Percentiles rank a stretch among this genome's conserved stretches.
These are phyloP conservation scores for Cardamine resedifolia DNA, from an alignment of 345 rosid species.

Conservation along the genomic window DNA sequence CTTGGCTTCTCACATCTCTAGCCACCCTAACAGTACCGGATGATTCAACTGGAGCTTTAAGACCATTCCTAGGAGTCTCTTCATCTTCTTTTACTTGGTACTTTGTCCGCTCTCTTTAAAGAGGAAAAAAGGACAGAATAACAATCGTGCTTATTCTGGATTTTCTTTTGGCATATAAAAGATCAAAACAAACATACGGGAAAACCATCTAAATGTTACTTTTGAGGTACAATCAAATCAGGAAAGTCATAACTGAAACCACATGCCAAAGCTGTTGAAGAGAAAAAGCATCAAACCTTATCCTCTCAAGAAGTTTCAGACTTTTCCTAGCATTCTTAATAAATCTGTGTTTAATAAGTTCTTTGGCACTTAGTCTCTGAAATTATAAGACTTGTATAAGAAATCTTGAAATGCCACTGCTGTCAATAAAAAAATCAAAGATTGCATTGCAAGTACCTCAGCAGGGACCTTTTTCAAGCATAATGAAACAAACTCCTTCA, in stretches of 20 bases:
- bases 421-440: background rate
- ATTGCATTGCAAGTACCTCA: slow-evolving; percentile 55
- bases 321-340: slow-evolving; percentile 81
- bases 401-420: slow-evolving; percentile 15
- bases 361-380: slow-evolving; percentile 95
- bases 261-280: slow-evolving; percentile 21
- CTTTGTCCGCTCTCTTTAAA: slow-evolving; percentile 86
- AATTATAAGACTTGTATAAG: slow-evolving; percentile 34
- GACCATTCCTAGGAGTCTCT: slow-evolving; percentile 56
- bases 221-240: slow-evolving; percentile 14
- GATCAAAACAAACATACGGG: slow-evolving; percentile 19
- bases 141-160: slow-evolving; percentile 34
- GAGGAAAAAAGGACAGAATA: slow-evolving; percentile 34
- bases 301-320: slow-evolving; percentile 84
- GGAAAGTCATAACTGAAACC: background rate
- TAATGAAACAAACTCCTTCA: slow-evolving; percentile 91
- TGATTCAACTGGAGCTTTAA: slow-evolving; percentile 49
- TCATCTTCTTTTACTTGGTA: slow-evolving; percentile 63
- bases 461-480: slow-evolving; percentile 83
- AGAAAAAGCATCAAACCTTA: slow-evolving; percentile 57
- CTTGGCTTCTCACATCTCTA: slow-evolving; percentile 64
- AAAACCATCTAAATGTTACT: slow-evolving; percentile 31
- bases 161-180: slow-evolving; percentile 32
- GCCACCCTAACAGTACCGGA: slow-evolving; percentile 73
- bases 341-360: slow-evolving; percentile 84